Percentiles rank a stretch among this genome's conserved stretches.
Evolutionary conservation across 2,329 filamentous ascomycete genomes (phyloP).

Genomic region (Aureobasidium mangrovei): DNA sequence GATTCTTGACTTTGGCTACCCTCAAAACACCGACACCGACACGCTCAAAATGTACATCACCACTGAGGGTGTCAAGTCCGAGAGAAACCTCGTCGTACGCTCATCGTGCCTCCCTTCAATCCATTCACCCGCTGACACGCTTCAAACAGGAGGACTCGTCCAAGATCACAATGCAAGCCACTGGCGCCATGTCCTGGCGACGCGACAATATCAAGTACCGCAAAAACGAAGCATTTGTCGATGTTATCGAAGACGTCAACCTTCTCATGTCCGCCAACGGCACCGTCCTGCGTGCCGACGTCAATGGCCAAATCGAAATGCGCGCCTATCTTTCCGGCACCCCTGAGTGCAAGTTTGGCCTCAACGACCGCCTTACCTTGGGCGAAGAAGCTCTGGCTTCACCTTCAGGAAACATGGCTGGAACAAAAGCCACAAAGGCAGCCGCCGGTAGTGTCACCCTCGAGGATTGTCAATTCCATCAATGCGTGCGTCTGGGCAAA

Average conservation of each 20-base stretch:
- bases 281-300: slow-evolving; percentile 87
- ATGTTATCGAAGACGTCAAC: slow-evolving; percentile 98
- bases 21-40: slow-evolving; percentile 97
- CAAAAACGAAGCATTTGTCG: slow-evolving; percentile 98
- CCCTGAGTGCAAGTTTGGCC: slow-evolving; percentile 96
- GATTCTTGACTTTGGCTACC: slow-evolving; percentile 97
- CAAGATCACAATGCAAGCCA: slow-evolving; percentile 98
- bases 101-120: slow-evolving; percentile 43
- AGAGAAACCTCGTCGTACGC: slow-evolving; percentile 35
- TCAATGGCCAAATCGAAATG: slow-evolving; percentile 97
- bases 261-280: slow-evolving; percentile 97
- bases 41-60: slow-evolving; percentile 99
- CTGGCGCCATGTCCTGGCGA: slow-evolving; percentile 91
- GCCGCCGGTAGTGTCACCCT: slow-evolving; percentile 91
- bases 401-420: slow-evolving; percentile 66
- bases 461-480: slow-evolving; percentile 97
- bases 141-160: slow-evolving; percentile 65
- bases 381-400: slow-evolving; percentile 54
- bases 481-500: slow-evolving; percentile 94
- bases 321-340: slow-evolving; percentile 93
- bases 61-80: slow-evolving; percentile 94
- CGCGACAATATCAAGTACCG: slow-evolving; percentile 97
- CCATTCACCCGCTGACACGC: slow-evolving; percentile 7
- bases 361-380: slow-evolving; percentile 91
- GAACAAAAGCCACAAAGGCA: slow-evolving; percentile 85